Evolutionary conservation across 805 yeast genomes (phyloP).

Genomic region (Starmera quercuum): DNA sequence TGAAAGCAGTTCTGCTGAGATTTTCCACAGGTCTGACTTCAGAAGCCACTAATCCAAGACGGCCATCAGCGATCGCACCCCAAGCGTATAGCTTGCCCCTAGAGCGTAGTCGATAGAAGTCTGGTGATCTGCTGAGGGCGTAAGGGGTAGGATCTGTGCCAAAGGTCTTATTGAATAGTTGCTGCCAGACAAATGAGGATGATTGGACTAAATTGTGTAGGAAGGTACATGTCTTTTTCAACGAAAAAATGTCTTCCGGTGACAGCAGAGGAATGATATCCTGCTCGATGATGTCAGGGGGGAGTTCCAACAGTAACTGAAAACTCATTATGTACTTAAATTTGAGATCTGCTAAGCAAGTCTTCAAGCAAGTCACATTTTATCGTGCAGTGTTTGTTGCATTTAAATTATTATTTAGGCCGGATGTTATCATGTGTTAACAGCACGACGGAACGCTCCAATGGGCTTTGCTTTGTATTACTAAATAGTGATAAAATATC

Average conservation of each 20-base stretch:
- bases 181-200: slow-evolving; percentile 36
- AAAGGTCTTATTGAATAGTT: slow-evolving; percentile 37
- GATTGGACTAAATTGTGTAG: slow-evolving; percentile 27
- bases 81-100: slow-evolving; percentile 39
- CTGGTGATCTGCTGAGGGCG: slow-evolving; percentile 40
- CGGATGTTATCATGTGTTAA: too few species aligned
- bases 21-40: slow-evolving; percentile 19
- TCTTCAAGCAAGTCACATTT: too few species aligned
- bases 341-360: too few species aligned
- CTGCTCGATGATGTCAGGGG: slow-evolving; percentile 28
- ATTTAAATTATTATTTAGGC: too few species aligned
- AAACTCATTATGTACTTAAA: too few species aligned
- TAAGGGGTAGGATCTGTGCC: slow-evolving; percentile 35
- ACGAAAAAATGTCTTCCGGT: slow-evolving; percentile 28
- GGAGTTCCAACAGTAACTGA: background rate
- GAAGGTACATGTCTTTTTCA: slow-evolving; percentile 32
- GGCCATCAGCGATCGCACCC: slow-evolving; percentile 37
- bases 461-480: too few species aligned
- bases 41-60: slow-evolving; percentile 36
- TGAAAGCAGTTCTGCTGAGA: slow-evolving; percentile 14
- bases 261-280: slow-evolving; percentile 22
- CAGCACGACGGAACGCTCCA: too few species aligned
- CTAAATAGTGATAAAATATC: too few species aligned
- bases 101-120: slow-evolving; percentile 33
- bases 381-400: too few species aligned